Base-by-base conservation (phyloP, 2,329 filamentous ascomycete species). In the Pseudogymnoascus sp. region DNA sequence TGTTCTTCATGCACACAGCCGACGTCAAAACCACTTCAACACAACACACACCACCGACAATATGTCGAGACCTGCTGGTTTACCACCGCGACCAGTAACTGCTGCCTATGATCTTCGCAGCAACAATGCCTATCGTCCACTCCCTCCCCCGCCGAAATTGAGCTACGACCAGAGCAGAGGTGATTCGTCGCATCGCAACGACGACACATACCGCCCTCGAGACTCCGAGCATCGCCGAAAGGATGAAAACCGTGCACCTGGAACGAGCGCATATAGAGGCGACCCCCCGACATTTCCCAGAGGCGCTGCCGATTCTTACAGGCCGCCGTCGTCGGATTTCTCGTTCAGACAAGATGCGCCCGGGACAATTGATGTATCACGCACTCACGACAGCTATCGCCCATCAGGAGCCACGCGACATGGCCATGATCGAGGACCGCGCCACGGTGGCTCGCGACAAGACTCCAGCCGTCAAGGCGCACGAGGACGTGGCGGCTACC, bases 281-380 rank as follows among this genome's bases (percentile, higher is more conserved):
- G 57, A 50, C 22, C 57, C 61, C 35, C 57, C 60, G 9, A 54
- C 64, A 6, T 37, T 22, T 62, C 32, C 30, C 38, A 9, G 30
- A 35, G 50, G 41, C 28, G 39, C 22, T 41, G 22, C 41, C n/a
- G 65, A 67, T 59, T 59, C 57, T 5, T 68, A 69, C 60, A 64
- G 65, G 28, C 66, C 60, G 38, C 60, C 34, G n/a, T 59, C 62
- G 11, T 50, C 57, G 57, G 58, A 57, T 38, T 73, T 73, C 61
- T 64, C 63, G 60, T 72, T 73, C 57, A 67, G 68, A 32, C 65
- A 67, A 38, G 69, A 72, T 57, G 65, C 70, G 7, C 70, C 71
- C 38, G 63, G 67, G 22, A 63, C 65, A 22, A 59, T 72, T 57
- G 65, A 72, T 47, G 66, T 64, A 43, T 25, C 30, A 8, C 60